A percentile compares a stretch with the other conserved stretches of the same genome.
These are phyloP conservation scores for Grosmannia huntii DNA, from an alignment of 2,329 filamentous ascomycete species.

Conservation along the genomic window DNA sequence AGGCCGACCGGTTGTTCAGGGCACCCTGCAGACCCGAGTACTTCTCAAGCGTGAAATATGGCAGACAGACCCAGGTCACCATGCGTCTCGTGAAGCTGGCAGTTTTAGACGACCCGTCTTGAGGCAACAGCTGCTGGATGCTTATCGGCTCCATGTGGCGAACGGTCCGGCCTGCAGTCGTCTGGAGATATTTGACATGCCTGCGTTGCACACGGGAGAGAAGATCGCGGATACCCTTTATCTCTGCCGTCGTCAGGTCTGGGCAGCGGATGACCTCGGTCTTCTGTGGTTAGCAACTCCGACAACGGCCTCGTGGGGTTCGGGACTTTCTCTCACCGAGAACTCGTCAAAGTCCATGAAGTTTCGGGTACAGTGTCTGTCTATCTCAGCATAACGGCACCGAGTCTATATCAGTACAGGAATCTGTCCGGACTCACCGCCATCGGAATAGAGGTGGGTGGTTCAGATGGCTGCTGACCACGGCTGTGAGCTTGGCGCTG, in stretches of 20 bases:
- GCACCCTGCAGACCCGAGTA: slow-evolving; percentile 25
- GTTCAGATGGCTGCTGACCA: not conserved
- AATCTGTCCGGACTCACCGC: not conserved
- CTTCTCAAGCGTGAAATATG: slow-evolving; percentile 32
- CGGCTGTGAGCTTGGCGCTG: not conserved
- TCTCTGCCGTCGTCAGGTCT: not conserved
- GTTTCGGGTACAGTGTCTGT: not conserved
- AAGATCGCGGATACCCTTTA: slow-evolving; percentile 13
- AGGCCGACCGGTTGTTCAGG: slow-evolving; percentile 18
- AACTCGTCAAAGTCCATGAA: slow-evolving; percentile 2
- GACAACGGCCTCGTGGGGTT: no score
- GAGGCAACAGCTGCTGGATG: slow-evolving; percentile 22
- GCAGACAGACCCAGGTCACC: slow-evolving; percentile 30
- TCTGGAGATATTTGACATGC: slow-evolving; percentile 23
- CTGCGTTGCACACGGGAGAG: slow-evolving; percentile 24
- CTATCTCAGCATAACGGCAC: not conserved
- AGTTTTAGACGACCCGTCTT: slow-evolving; percentile 11
- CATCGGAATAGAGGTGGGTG: not conserved
- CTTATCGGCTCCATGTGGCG: slow-evolving; percentile 27
- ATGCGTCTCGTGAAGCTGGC: slow-evolving; percentile 10
- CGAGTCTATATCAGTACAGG: not conserved
- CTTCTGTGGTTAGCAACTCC: not conserved
- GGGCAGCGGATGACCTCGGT: not conserved
- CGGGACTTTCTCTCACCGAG: not conserved
- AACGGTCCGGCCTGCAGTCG: slow-evolving; percentile 24